Evolutionary conservation across 164 flowering plant species (phyloP).

Genomic region (Macadamia integrifolia): DNA sequence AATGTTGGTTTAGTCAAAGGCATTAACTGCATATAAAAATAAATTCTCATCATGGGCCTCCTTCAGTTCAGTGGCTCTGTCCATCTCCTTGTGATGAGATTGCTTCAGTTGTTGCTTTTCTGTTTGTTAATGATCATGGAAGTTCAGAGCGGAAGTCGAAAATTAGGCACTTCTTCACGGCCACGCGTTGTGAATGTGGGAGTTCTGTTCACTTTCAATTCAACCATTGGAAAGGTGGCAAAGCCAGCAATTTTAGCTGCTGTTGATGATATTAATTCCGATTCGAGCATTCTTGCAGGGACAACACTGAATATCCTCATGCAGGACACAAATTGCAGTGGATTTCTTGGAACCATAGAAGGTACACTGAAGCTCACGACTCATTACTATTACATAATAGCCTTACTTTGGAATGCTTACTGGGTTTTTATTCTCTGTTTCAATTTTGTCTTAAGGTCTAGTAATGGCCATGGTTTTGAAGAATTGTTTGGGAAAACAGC

Average conservation of each 20-base stretch:
- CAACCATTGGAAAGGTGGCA: slow-evolving; percentile 61
- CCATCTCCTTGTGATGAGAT: slow-evolving; percentile 9
- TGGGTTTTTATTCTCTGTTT: background rate
- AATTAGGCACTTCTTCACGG: slow-evolving; percentile 20
- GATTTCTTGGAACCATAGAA: slow-evolving; percentile 67
- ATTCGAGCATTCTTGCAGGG: slow-evolving; percentile 46
- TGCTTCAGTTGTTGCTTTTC: slow-evolving; percentile 16
- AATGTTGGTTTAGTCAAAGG: background rate
- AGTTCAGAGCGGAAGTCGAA: slow-evolving; percentile 24
- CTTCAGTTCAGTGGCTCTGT: slow-evolving; percentile 5
- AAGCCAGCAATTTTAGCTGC: slow-evolving; percentile 63
- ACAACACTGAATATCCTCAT: slow-evolving; percentile 35
- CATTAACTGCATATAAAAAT: background rate
- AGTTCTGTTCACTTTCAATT: slow-evolving; percentile 50
- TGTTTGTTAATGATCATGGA: slow-evolving; percentile 19
- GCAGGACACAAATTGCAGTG: slow-evolving; percentile 69
- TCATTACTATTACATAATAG: background rate
- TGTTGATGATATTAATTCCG: slow-evolving; percentile 65
- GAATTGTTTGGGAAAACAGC: background rate
- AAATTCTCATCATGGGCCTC: slow-evolving; percentile 16
- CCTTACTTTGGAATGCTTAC: background rate
- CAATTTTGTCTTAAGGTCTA: background rate
- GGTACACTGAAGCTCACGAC: slow-evolving; percentile 32
- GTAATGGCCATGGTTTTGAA: background rate
- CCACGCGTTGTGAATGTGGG: slow-evolving; percentile 59